Conservation (phyloP, 179 eudicot genomes). For the Actinidia chinensis region DNA sequence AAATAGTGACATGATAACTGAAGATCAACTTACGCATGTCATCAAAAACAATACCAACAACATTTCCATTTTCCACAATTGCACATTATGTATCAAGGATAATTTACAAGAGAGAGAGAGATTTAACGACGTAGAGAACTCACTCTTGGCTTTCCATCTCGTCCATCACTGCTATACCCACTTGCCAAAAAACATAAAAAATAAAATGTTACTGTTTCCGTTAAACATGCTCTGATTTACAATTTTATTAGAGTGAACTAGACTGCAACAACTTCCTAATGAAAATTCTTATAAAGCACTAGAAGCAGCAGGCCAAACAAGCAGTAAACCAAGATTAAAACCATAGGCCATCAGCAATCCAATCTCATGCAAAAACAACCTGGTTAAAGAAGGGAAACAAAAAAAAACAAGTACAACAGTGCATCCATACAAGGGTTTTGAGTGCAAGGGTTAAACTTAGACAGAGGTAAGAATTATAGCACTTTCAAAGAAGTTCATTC, state of each 20-base stretch:
- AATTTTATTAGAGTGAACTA: neutral
- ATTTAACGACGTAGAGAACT: neutral
- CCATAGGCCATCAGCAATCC: neutral
- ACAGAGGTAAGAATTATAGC: neutral
- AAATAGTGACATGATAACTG: neutral
- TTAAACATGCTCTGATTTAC: neutral
- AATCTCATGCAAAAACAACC: neutral
- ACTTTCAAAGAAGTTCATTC: neutral
- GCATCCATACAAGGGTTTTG: neutral
- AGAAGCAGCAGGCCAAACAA: neutral
- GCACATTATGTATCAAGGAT: neutral
- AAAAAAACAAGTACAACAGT: neutral
- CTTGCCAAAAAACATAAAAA: too few relatives aligned
- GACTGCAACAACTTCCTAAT: neutral
- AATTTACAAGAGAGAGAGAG: neutral
- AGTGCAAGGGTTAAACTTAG: neutral
- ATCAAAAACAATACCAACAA: neutral
- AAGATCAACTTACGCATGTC: neutral
- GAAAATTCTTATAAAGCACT: neutral
- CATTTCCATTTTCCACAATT: neutral
- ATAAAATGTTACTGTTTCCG: neutral
- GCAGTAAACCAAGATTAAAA: neutral
- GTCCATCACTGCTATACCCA: neutral
- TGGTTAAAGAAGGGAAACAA: neutral
- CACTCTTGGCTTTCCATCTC: neutral